phyloP scores from a whole-genome alignment of 805 yeast genomes.

The Kodamaea nitidulidarum region DNA sequence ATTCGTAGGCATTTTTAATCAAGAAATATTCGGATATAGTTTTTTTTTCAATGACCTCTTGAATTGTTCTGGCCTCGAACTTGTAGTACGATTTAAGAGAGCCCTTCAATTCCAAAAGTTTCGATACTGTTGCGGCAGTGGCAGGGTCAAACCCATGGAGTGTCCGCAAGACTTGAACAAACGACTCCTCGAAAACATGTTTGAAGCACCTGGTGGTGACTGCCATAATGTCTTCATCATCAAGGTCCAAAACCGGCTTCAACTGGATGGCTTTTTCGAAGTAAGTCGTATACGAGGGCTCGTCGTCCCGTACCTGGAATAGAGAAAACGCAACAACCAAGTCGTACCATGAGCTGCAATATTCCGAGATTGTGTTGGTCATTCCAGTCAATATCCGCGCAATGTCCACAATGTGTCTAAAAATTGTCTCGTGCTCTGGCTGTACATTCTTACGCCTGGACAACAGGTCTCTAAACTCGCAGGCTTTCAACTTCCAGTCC shows the following conservation, averaged over 20 bases:
- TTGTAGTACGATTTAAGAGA: constrained; percentile 40
- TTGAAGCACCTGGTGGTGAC: constrained; percentile 42
- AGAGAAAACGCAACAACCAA: constrained; percentile 51
- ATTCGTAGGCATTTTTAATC: constrained; percentile 51
- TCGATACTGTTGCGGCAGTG: constrained; percentile 60
- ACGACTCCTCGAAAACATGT: constrained; percentile 53
- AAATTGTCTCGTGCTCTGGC: constrained; percentile 24
- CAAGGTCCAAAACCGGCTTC: constrained; percentile 27
- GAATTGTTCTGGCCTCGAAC: constrained; percentile 11
- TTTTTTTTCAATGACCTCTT: constrained; percentile 14
- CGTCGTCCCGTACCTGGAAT: constrained; percentile 53
- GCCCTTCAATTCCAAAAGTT: constrained; percentile 62
- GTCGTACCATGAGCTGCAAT: constrained; percentile 67
- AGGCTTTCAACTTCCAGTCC: constrained; percentile 48
- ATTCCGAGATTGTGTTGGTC: constrained; percentile 46
- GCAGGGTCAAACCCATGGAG: constrained; percentile 59
- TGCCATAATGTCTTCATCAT: constrained; percentile 17
- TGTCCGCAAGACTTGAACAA: constrained; percentile 52
- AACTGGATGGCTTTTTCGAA: constrained; percentile 30
- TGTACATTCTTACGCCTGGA: constrained; percentile 20
- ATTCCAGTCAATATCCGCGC: constrained; percentile 45
- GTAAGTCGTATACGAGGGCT: constrained; percentile 29
- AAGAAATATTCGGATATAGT: constrained; percentile 54
- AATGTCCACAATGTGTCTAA: constrained; percentile 39
- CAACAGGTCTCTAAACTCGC: constrained; percentile 46